These are phyloP conservation scores for Tetradesmus obliquus DNA, from an alignment of 139 green algal species.

Conservation along the genomic window DNA sequence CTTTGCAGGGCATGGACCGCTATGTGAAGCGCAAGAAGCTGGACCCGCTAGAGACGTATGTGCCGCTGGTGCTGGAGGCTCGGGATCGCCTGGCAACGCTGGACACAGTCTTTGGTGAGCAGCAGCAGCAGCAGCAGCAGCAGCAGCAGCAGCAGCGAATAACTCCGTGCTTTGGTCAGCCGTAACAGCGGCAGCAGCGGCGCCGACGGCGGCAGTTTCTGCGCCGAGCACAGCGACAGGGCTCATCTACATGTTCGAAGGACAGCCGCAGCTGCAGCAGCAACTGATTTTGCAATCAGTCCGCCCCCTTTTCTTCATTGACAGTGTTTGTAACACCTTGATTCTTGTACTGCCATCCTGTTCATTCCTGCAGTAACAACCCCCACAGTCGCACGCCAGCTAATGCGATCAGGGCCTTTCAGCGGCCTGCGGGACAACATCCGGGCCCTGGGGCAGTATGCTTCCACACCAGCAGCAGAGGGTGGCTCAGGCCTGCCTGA, in stretches of 20 bases:
- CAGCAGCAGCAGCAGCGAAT: neutral
- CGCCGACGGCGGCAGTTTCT: neutral
- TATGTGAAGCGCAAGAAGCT: slow-evolving; percentile 66
- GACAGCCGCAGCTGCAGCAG: neutral
- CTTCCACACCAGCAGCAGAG: neutral
- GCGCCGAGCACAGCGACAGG: neutral
- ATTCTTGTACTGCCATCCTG: neutral
- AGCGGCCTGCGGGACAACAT: slow-evolving; percentile 68
- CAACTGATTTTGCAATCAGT: neutral
- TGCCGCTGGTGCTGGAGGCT: slow-evolving; percentile 43
- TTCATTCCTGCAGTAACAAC: slow-evolving; percentile 2
- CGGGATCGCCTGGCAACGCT: neutral
- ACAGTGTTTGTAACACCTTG: too few relatives aligned
- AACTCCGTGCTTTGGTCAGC: neutral
- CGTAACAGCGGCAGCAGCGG: neutral
- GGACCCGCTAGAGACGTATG: slow-evolving; percentile 67
- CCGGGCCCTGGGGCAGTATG: slow-evolving; percentile 58
- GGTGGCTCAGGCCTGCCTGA: slow-evolving; percentile 34
- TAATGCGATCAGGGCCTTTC: slow-evolving; percentile 56
- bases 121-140: neutral
- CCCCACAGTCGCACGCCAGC: slow-evolving; percentile 39
- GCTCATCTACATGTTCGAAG: neutral
- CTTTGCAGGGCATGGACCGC: slow-evolving; percentile 38
- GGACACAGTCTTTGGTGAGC: slow-evolving; percentile 19
- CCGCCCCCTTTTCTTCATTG: too few relatives aligned